Conservation (phyloP, 1,139 yeast genomes). For the Wickerhamomyces sp. region DNA sequence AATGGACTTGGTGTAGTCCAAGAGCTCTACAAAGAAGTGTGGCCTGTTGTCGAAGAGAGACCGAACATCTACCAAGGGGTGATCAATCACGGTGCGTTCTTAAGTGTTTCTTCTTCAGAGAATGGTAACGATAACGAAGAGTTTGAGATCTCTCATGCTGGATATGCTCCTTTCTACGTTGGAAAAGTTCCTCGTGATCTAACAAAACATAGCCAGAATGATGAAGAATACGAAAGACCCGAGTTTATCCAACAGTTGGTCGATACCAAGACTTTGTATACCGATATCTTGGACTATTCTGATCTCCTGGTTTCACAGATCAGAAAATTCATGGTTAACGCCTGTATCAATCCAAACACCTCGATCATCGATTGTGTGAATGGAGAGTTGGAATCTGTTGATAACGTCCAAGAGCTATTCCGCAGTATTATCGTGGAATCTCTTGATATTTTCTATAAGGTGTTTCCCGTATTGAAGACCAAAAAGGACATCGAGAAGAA, state of each 20-base stretch:
- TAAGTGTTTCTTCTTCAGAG: too few relatives aligned
- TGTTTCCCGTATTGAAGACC: conserved; percentile 25
- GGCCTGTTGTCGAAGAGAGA: conserved; percentile 41
- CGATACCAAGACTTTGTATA: conserved; percentile 33
- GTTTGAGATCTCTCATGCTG: conserved; percentile 54
- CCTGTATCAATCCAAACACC: conserved; percentile 79
- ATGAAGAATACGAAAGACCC: conserved; percentile 22
- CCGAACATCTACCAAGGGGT: conserved; percentile 72
- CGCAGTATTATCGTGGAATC: conserved; percentile 45
- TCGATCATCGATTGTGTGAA: conserved; percentile 72
- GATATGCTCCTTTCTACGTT: conserved; percentile 54
- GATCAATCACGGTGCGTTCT: conserved; percentile 74
- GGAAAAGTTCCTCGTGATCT: conserved; percentile 36
- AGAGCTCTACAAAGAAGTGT: conserved; percentile 46
- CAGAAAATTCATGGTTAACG: conserved; percentile 72
- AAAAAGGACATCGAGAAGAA: conserved; percentile 22
- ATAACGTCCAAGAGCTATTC: conserved; percentile 35
- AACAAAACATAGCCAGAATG: conserved; percentile 8
- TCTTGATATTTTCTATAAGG: conserved; percentile 28
- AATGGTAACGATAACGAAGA: conserved; percentile 27
- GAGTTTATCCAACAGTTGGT: conserved; percentile 23
- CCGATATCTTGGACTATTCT: conserved; percentile 42
- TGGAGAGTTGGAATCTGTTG: conserved; percentile 52
- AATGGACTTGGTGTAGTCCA: conserved; percentile 84
- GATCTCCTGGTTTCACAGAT: conserved; percentile 60